Evolutionary conservation across 768 basidiomycete genomes (phyloP).

Genomic region (Suillus weaverae): DNA sequence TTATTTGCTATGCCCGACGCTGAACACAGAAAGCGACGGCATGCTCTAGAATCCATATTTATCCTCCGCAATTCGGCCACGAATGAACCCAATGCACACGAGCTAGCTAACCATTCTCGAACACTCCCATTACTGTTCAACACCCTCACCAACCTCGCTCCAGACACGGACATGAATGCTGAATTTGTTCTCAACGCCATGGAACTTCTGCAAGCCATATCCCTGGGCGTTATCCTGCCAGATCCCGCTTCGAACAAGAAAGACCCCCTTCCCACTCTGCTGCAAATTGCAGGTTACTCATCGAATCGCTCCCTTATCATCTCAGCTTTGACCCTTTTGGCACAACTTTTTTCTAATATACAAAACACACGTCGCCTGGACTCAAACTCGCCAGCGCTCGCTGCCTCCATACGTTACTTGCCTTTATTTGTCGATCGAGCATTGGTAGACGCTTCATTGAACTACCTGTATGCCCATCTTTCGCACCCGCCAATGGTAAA

Average conservation of each 20-base stretch:
- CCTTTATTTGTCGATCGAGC: slow-evolving; percentile 70
- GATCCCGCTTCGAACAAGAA: slow-evolving; percentile 35
- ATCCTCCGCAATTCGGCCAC: slow-evolving; percentile 85
- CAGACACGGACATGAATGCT: slow-evolving; percentile 60
- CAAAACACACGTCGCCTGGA: slow-evolving; percentile 55
- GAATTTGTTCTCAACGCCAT: slow-evolving; percentile 73
- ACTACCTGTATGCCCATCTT: slow-evolving; percentile 74
- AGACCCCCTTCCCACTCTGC: slow-evolving; percentile 58
- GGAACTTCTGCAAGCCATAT: slow-evolving; percentile 69
- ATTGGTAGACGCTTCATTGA: slow-evolving; percentile 69
- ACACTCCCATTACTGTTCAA: slow-evolving; percentile 67
- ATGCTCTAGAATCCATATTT: slow-evolving; percentile 84
- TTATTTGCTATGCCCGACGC: slow-evolving; percentile 60
- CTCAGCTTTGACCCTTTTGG: slow-evolving; percentile 58
- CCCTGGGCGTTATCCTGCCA: slow-evolving; percentile 42
- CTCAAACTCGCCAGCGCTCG: slow-evolving; percentile 58
- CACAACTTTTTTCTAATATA: slow-evolving; percentile 60
- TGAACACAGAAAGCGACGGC: slow-evolving; percentile 55
- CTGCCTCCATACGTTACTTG: slow-evolving; percentile 66
- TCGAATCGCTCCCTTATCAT: slow-evolving; percentile 78
- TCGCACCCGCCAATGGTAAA: slow-evolving; percentile 75
- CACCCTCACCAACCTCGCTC: slow-evolving; percentile 60
- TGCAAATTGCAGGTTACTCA: slow-evolving; percentile 54
- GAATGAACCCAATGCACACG: slow-evolving; percentile 62
- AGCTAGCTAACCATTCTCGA: slow-evolving; percentile 57